Conservation (phyloP, 1,284 basidiomycete species). For the Ceratobasidium sp. region DNA sequence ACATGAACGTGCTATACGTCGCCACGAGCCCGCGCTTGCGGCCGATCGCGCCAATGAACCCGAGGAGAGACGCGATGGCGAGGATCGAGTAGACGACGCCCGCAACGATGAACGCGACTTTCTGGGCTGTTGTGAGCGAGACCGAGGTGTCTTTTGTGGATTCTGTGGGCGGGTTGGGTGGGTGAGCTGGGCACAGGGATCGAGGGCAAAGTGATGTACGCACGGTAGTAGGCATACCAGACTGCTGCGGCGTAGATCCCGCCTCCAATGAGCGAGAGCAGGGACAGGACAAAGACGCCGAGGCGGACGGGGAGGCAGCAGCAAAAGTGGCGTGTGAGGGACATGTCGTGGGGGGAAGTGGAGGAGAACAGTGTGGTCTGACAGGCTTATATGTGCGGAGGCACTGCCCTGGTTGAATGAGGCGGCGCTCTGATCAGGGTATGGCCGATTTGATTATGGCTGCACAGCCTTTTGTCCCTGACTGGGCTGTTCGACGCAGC, state of each 20-base stretch:
- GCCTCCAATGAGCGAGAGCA: conserved; percentile 69
- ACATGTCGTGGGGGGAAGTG: conserved; percentile 8
- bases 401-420: conserved; percentile 12
- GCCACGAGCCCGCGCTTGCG: conserved; percentile 68
- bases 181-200: conserved; percentile 6
- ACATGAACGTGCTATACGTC: conserved; percentile 62
- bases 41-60: conserved; percentile 68
- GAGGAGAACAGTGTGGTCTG: neutral
- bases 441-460: too few relatives aligned
- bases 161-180: conserved; percentile 3
- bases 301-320: conserved; percentile 71
- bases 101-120: conserved; percentile 41
- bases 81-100: conserved; percentile 37
- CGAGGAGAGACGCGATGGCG: conserved; percentile 50
- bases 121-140: conserved; percentile 33
- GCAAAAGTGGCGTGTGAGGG: conserved; percentile 58
- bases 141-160: conserved; percentile 15
- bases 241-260: conserved; percentile 45
- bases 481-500: too few relatives aligned
- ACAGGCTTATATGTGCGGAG: neutral
- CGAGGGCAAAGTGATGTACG: neutral
- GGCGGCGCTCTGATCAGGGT: neutral
- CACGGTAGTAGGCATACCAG: conserved; percentile 45
- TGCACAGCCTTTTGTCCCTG: conserved; percentile 9
- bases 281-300: conserved; percentile 64